phyloP scores from a whole-genome alignment of 495 filamentous ascomycete genomes.

The Penicillium chermesinum region DNA sequence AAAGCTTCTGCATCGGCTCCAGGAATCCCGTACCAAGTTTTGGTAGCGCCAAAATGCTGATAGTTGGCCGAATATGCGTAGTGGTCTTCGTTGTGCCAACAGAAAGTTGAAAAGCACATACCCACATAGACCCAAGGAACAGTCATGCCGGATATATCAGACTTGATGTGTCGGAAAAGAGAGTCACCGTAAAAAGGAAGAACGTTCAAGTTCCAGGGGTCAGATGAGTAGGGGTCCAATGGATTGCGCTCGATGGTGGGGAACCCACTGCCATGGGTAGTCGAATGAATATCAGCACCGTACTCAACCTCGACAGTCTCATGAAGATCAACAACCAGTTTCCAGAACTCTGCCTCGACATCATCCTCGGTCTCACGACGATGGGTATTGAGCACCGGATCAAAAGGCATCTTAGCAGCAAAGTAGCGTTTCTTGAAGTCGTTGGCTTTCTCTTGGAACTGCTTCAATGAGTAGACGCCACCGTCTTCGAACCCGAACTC shows the following conservation, averaged over 20 bases:
- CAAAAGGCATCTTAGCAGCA: constrained; percentile 81
- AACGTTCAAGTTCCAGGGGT: constrained; percentile 96
- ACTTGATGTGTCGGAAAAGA: constrained; percentile 93
- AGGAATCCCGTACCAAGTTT: constrained; percentile 99
- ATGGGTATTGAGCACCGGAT: constrained; percentile 74
- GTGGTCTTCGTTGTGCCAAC: constrained; percentile 99
- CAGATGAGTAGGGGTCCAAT: constrained; percentile 73
- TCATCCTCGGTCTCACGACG: constrained; percentile 88
- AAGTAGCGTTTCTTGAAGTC: constrained; percentile 95
- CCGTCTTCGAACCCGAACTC: constrained; percentile 98
- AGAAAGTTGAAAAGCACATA: constrained; percentile 99
- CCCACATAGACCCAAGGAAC: constrained; percentile 99
- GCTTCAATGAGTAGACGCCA: constrained; percentile 87
- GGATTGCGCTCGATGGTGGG: constrained; percentile 92
- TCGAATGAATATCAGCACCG: constrained; percentile 96
- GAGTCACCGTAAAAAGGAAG: constrained; percentile 88
- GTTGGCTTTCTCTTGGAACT: constrained; percentile 94
- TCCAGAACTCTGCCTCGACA: constrained; percentile 96
- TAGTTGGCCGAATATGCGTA: constrained; percentile 98
- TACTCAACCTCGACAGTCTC: constrained; percentile 98
- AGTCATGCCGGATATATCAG: constrained; percentile 99
- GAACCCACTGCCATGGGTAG: constrained; percentile 96
- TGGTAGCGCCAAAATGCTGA: constrained; percentile 96
- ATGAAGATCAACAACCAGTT: constrained; percentile 82
- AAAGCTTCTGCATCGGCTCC: constrained; percentile 90